Conservation (phyloP, 192 early-diverging fungal genomes). For the Pilobolus umbonatus region DNA sequence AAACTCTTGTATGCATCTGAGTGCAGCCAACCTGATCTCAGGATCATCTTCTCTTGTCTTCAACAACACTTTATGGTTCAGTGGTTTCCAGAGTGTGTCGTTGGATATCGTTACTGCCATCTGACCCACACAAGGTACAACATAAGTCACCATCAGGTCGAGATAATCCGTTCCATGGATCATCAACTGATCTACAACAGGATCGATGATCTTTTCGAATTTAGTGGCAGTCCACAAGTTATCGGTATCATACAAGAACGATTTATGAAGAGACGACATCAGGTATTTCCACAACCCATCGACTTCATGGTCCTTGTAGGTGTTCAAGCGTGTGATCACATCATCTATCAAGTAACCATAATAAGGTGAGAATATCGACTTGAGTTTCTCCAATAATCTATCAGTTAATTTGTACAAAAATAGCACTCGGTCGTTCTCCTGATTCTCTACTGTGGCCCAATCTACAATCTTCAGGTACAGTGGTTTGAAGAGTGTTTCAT, state of each 20-base stretch:
- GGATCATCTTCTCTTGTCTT: conserved; percentile 70
- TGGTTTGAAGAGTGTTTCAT: conserved; percentile 92
- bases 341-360: conserved; percentile 70
- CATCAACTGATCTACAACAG: conserved; percentile 73
- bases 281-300: conserved; percentile 70
- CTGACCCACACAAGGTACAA: conserved; percentile 78
- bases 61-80: conserved; percentile 80
- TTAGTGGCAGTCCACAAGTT: conserved; percentile 68
- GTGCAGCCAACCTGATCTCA: conserved; percentile 63
- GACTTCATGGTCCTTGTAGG: conserved; percentile 40
- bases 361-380: conserved; percentile 76
- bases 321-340: conserved; percentile 51
- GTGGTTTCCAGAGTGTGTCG: conserved; percentile 81
- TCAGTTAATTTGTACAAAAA: conserved; percentile 45
- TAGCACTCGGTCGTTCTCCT: conserved; percentile 24
- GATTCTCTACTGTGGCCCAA: conserved; percentile 60
- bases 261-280: conserved; percentile 62
- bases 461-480: conserved; percentile 83
- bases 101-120: conserved; percentile 72
- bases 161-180: conserved; percentile 43
- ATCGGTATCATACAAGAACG: conserved; percentile 60
- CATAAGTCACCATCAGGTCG: conserved; percentile 48
- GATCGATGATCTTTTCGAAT: conserved; percentile 70
- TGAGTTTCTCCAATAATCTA: conserved; percentile 41
- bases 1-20: conserved; percentile 71